Evolutionary conservation across 2,329 filamentous ascomycete species (phyloP).

Genomic region (Aureobasidium sp.): DNA sequence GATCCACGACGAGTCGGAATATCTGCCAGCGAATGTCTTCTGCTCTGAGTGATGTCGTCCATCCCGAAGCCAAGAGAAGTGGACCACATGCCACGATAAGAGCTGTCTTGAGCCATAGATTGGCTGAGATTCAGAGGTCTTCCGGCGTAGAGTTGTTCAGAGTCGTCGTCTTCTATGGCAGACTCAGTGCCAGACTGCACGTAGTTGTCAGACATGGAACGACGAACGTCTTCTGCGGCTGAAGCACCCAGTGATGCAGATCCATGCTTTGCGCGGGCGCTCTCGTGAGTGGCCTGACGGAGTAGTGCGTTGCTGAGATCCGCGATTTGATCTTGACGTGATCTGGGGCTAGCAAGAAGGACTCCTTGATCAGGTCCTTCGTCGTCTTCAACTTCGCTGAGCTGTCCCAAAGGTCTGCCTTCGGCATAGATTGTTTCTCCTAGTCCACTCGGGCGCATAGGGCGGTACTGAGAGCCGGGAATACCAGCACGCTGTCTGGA

Average conservation of each 20-base stretch:
- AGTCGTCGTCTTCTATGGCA: constrained; percentile 8
- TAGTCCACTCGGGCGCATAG: constrained; percentile 17
- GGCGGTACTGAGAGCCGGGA: constrained; percentile 11
- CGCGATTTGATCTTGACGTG: neutral
- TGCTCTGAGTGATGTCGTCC: constrained; percentile 59
- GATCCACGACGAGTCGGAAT: constrained; percentile 30
- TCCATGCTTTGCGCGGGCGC: constrained; percentile 19
- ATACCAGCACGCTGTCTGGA: constrained; percentile 22
- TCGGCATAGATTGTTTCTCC: constrained; percentile 17
- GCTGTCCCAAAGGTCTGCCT: constrained; percentile 48
- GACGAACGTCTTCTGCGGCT: constrained; percentile 2
- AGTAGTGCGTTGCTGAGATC: constrained; percentile 19
- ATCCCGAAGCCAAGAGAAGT: constrained; percentile 21
- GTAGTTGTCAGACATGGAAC: neutral
- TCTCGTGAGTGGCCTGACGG: constrained; percentile 30
- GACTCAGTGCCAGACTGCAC: neutral
- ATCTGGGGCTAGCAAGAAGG: constrained; percentile 19
- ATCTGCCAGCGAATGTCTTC: constrained; percentile 66
- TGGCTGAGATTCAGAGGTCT: constrained; percentile 3
- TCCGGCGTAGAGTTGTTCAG: neutral
- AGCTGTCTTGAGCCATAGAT: constrained; percentile 47
- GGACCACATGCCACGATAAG: constrained; percentile 7
- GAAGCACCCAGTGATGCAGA: neutral
- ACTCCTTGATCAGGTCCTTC: constrained; percentile 49
- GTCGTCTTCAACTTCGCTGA: constrained; percentile 62